phyloP scores from a whole-genome alignment of 768 basidiomycete genomes.

The Nevesoporus exiguus region DNA sequence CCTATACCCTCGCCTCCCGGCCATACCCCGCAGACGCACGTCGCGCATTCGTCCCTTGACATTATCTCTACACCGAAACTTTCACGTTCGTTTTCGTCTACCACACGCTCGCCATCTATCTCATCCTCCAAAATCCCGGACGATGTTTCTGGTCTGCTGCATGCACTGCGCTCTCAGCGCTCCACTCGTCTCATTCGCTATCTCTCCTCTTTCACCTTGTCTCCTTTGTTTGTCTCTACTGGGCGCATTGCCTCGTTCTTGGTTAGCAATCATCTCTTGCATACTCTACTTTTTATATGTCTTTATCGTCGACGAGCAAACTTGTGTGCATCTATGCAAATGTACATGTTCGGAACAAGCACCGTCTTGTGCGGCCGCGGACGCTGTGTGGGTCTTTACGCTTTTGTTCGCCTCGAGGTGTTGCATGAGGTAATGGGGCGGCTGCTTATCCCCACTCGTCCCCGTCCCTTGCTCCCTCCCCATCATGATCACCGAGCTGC shows the following conservation, averaged over 20 bases:
- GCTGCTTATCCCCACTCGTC: not conserved
- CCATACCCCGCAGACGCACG: conserved; percentile 31
- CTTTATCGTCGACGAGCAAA: conserved; percentile 29
- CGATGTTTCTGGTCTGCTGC: conserved; percentile 25
- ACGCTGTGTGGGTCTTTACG: not conserved
- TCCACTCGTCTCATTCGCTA: conserved; percentile 6
- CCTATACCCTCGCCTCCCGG: conserved; percentile 32
- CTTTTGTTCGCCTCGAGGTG: not conserved
- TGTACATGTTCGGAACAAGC: conserved; percentile 28
- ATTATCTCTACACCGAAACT: conserved; percentile 23
- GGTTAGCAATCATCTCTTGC: conserved; percentile 17
- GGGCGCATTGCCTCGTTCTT: no score
- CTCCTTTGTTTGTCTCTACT: conserved; percentile 9
- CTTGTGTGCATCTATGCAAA: conserved; percentile 26
- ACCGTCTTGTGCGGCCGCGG: not conserved
- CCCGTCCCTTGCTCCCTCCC: not conserved
- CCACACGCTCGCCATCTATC: conserved; percentile 22
- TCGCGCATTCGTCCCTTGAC: conserved; percentile 15
- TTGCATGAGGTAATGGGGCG: conserved; percentile 16
- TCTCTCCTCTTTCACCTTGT: not conserved
- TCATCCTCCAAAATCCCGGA: conserved; percentile 26
- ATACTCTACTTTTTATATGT: conserved; percentile 33
- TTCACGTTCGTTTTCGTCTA: conserved; percentile 31
- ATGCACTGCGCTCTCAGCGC: conserved; percentile 20
- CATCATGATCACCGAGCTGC: conserved; percentile 29